Conservation (phyloP, 176 grass and related monocot species). For the Cenchrus purpureus region DNA sequence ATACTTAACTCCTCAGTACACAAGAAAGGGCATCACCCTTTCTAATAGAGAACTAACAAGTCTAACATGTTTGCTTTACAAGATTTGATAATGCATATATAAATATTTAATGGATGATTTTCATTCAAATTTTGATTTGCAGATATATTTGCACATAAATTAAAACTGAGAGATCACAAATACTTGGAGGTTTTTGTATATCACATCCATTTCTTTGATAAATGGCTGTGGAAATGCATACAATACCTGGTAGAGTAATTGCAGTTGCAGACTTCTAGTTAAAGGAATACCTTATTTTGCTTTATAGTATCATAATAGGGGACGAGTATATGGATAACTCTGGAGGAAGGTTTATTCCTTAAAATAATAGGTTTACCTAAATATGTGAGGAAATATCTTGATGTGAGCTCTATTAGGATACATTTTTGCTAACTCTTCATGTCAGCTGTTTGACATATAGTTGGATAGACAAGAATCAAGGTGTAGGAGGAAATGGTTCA, state of each 20-base stretch:
- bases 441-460: background rate
- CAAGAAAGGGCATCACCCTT: background rate
- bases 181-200: background rate
- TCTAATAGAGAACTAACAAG: constrained; percentile 19
- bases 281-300: background rate
- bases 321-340: background rate
- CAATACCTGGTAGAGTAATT: constrained; percentile 5
- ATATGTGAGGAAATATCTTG: background rate
- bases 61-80: background rate
- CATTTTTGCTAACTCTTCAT: background rate
- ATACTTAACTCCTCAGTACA: constrained; percentile 20
- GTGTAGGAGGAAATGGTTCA: too few relatives aligned
- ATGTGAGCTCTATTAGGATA: background rate
- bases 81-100: constrained; percentile 3
- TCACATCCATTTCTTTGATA: background rate
- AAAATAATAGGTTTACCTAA: background rate
- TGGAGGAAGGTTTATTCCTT: background rate
- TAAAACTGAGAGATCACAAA: background rate
- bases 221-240: background rate
- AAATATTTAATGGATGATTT: background rate
- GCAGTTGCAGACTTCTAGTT: background rate
- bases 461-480: background rate
- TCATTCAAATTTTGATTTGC: background rate
- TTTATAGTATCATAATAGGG: background rate
- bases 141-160: background rate